Conservation (phyloP, 768 basidiomycete genomes). For the Harrya chromipes region DNA sequence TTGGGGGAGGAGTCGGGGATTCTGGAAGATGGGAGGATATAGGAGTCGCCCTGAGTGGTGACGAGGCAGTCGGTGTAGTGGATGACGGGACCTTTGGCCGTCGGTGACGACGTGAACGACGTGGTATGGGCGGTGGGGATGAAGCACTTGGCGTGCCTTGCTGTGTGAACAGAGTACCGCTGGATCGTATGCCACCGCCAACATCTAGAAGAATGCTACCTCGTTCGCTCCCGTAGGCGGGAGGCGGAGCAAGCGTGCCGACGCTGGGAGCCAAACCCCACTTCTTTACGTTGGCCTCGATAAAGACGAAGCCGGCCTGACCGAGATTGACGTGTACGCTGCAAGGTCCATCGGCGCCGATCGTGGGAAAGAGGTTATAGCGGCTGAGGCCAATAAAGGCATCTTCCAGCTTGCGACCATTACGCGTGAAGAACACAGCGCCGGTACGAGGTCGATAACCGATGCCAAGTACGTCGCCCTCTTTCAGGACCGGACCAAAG, state of each 20-base stretch:
- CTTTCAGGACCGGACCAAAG: constrained; percentile 81
- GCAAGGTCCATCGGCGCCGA: constrained; percentile 95
- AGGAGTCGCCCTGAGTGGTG: constrained; percentile 59
- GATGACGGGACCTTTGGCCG: constrained; percentile 43
- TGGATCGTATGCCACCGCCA: constrained; percentile 42
- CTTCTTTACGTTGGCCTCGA: constrained; percentile 99
- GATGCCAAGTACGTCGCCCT: constrained; percentile 94
- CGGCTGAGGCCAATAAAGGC: constrained; percentile 87
- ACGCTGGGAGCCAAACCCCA: constrained; percentile 98
- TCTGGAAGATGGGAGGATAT: constrained; percentile 42
- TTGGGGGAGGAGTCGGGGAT: constrained; percentile 60
- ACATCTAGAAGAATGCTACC: constrained; percentile 95
- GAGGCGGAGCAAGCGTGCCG: constrained; percentile 95
- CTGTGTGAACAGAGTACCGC: constrained; percentile 41
- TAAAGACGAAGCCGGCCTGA: constrained; percentile 97
- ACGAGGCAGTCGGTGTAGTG: constrained; percentile 49
- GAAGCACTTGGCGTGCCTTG: constrained; percentile 45
- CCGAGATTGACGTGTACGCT: constrained; percentile 97
- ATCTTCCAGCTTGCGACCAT: constrained; percentile 95
- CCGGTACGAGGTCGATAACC: constrained; percentile 96
- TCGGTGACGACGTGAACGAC: constrained; percentile 58
- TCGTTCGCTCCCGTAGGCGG: constrained; percentile 95
- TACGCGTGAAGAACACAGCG: constrained; percentile 98
- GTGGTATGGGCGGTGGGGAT: constrained; percentile 43
- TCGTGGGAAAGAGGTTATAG: constrained; percentile 95